phyloP scores from a whole-genome alignment of 129 eudicot species.

The Flaveria robusta region DNA sequence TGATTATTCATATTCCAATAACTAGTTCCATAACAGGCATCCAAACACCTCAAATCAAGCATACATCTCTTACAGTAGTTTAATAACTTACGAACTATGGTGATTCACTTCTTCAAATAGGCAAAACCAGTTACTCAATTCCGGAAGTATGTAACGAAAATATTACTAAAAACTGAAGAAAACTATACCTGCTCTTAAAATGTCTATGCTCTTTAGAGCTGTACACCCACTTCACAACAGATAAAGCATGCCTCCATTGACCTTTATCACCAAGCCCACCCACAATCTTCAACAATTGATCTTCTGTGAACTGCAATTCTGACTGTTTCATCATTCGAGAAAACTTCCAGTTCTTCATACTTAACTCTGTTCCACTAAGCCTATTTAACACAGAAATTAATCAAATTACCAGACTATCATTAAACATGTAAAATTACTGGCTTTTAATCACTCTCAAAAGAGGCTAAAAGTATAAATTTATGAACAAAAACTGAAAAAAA shows the following conservation, averaged over 20 bases:
- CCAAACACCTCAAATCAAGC: no score
- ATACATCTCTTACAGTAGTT: no score
- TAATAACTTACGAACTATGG: background rate
- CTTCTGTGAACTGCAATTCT: slow-evolving; percentile 74
- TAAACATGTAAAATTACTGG: background rate
- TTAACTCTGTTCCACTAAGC: slow-evolving; percentile 65
- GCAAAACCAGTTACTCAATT: background rate
- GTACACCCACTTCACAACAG: slow-evolving; percentile 87
- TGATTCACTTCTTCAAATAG: background rate
- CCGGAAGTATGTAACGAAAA: background rate
- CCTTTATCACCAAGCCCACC: slow-evolving; percentile 78
- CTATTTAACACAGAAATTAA: slow-evolving; percentile 28
- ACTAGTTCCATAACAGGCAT: no score
- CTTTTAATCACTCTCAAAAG: background rate
- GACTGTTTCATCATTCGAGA: slow-evolving; percentile 74
- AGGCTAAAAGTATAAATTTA: background rate
- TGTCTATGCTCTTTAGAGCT: slow-evolving; percentile 63
- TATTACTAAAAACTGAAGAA: slow-evolving; percentile 8
- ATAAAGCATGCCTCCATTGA: slow-evolving; percentile 79
- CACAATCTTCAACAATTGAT: slow-evolving; percentile 76
- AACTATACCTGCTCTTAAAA: slow-evolving; percentile 76
- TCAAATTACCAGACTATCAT: background rate
- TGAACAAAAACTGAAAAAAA: no score
- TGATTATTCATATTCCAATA: no score
- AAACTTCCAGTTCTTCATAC: slow-evolving; percentile 90